Evolutionary conservation across 768 basidiomycete genomes (phyloP).

Genomic region (Tubosaeta sp.): DNA sequence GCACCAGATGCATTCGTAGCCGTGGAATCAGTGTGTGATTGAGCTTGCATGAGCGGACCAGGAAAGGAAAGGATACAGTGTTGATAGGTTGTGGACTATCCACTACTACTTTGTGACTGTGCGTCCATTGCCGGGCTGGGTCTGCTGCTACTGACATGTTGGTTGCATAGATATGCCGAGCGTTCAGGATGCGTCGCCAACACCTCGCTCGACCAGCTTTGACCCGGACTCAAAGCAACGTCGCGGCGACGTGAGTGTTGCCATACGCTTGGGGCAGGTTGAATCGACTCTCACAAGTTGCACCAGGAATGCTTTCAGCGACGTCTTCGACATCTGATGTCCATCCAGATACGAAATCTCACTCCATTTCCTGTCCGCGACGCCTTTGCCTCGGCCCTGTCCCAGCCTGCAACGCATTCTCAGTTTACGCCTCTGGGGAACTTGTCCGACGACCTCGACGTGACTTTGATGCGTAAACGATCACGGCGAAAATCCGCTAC

Average conservation of each 20-base stretch:
- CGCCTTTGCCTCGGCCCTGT: constrained; percentile 64
- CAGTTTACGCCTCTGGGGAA: constrained; percentile 56
- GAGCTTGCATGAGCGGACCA: constrained; percentile 40
- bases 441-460: constrained; percentile 67
- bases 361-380: constrained; percentile 84
- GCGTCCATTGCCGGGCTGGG: neutral
- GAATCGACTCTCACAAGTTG: neutral
- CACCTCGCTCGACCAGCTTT: constrained; percentile 14
- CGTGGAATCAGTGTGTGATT: constrained; percentile 26
- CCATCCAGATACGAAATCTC: constrained; percentile 73
- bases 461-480: constrained; percentile 55
- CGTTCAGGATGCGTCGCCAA: constrained; percentile 14
- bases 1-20: constrained; percentile 15
- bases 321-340: constrained; percentile 68
- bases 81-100: no score
- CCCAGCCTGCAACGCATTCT: constrained; percentile 58
- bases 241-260: constrained; percentile 14
- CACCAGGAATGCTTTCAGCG: constrained; percentile 40
- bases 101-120: no score
- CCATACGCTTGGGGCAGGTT: neutral
- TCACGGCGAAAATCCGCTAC: constrained; percentile 56
- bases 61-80: constrained; percentile 28
- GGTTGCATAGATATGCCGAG: constrained; percentile 19
- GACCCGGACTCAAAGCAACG: constrained; percentile 8
- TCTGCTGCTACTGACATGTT: neutral